Percentiles rank a stretch among this genome's conserved stretches.
These are phyloP conservation scores for Echium plantagineum DNA, from an alignment of 257 asterid species.

Conservation along the genomic window DNA sequence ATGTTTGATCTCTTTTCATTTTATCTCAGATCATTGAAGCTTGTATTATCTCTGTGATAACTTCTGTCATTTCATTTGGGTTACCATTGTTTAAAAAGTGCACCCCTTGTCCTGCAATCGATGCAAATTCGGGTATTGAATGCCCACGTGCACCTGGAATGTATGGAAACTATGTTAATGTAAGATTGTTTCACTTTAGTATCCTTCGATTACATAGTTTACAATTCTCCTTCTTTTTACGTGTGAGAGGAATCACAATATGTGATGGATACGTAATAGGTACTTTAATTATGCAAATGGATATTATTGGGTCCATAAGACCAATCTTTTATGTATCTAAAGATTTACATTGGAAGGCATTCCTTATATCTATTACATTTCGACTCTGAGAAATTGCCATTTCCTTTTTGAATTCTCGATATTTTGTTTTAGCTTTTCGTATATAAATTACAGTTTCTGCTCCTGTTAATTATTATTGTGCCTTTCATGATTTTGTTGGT, in stretches of 20 bases:
- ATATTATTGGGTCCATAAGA: too few species aligned
- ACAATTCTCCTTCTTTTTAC: neutral
- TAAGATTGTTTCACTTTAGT: slow-evolving; percentile 23
- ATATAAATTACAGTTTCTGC: too few species aligned
- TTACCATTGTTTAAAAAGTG: slow-evolving; percentile 81
- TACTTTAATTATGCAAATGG: too few species aligned
- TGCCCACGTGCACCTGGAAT: slow-evolving; percentile 98
- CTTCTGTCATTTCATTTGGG: slow-evolving; percentile 85
- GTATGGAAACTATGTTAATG: slow-evolving; percentile 96
- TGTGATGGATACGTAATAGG: neutral
- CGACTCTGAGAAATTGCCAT: too few species aligned
- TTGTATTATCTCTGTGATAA: slow-evolving; percentile 73
- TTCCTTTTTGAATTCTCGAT: too few species aligned
- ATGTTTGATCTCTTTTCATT: slow-evolving; percentile 9
- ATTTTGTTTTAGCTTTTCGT: too few species aligned
- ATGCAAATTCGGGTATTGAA: slow-evolving; percentile 69
- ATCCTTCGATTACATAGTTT: neutral
- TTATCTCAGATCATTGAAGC: slow-evolving; percentile 74
- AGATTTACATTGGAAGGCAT: too few species aligned
- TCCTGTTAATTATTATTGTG: slow-evolving; percentile 2
- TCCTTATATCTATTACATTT: too few species aligned
- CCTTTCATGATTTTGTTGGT: slow-evolving; percentile 11
- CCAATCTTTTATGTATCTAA: too few species aligned
- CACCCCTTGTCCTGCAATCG: slow-evolving; percentile 90
- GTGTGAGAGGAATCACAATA: neutral